Percentiles rank a stretch among this genome's conserved stretches.
Conservation (phyloP, 495 filamentous ascomycete genomes). For the Acidomyces sp. region DNA sequence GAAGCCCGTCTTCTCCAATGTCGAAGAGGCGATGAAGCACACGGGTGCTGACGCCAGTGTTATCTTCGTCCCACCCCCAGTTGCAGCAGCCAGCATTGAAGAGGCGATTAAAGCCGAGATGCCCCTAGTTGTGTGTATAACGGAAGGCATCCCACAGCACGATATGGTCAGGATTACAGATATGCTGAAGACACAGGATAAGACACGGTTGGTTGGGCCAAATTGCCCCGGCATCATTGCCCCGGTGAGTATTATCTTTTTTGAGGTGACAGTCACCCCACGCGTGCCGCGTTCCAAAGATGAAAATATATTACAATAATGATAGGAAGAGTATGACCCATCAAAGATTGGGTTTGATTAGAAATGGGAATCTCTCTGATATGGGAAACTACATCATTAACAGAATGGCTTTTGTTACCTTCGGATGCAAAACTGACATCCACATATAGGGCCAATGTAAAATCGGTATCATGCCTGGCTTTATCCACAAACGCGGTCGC, state of each 20-base stretch:
- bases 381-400: no score
- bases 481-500: conserved; percentile 98
- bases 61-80: conserved; percentile 94
- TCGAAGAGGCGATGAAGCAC: conserved; percentile 77
- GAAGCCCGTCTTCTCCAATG: conserved; percentile 83
- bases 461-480: conserved; percentile 99
- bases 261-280: neutral
- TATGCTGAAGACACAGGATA: conserved; percentile 93
- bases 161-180: conserved; percentile 99
- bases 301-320: conserved; percentile 14
- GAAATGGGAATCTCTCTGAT: conserved; percentile 5
- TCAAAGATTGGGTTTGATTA: conserved; percentile 15
- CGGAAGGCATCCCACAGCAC: conserved; percentile 95
- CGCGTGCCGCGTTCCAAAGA: conserved; percentile 9
- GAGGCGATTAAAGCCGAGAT: conserved; percentile 91
- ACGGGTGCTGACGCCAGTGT: conserved; percentile 84
- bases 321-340: conserved; percentile 23
- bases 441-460: conserved; percentile 79
- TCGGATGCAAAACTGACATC: neutral
- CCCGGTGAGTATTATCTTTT: conserved; percentile 37
- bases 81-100: conserved; percentile 90
- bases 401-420: no score
- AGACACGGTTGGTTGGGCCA: conserved; percentile 89
- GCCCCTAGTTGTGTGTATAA: conserved; percentile 90
- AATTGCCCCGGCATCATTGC: conserved; percentile 99